Base-by-base conservation (phyloP, 1,284 basidiomycete genomes). In the Inonotus hispidus region DNA sequence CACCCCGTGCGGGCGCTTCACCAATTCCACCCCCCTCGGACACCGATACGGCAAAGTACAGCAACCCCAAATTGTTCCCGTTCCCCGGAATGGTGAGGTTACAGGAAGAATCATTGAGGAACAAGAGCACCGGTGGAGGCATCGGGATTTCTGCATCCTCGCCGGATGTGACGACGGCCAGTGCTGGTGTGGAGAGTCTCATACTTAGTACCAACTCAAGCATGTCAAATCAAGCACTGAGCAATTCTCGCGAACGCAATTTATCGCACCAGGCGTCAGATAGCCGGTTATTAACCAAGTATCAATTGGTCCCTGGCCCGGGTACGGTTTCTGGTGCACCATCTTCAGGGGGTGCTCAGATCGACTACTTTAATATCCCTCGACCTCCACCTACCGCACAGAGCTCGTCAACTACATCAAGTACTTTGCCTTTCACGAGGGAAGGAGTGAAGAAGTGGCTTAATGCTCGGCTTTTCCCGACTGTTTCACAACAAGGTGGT, bases 81-180 rank as follows among this genome's bases (percentile, higher is more conserved):
- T 95, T 95, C 79, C 92, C 93, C 4, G 92, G 90, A 35, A 87
- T 94, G 68, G 80, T 83, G 65, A 82, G 82, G 65, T 78, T 93
- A 37, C 87, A 92, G 70, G 87, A 89, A 68, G 83, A 88, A 68
- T 80, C 84, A 53, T 82, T 79, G 63, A 80, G 83, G 45, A 78
- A 77, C 53, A 81, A 80, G 63, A 81, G 78, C 2, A 70, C 82
- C 49, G 76, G 71, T 0, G 78, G 82, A 63, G 81, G 78, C 3
- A 70, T 83, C 49, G 76, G 71, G 54, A 73, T 70, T 69, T 85
- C 85, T 0, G 77, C 82, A 1, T 88, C 87, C 4, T 83, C 81
- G 19, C 85, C 85, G 16, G 87, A 90, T 66, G 77, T 82, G 54
- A 73, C 77, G 41, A 74, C 76, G n/a, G 27, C 57, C 25, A 50